Evolutionary conservation across 2,329 filamentous ascomycete species (phyloP), one percentile per base, ranked within the genome.

Genomic region (Sporothrix luriei): DNA sequence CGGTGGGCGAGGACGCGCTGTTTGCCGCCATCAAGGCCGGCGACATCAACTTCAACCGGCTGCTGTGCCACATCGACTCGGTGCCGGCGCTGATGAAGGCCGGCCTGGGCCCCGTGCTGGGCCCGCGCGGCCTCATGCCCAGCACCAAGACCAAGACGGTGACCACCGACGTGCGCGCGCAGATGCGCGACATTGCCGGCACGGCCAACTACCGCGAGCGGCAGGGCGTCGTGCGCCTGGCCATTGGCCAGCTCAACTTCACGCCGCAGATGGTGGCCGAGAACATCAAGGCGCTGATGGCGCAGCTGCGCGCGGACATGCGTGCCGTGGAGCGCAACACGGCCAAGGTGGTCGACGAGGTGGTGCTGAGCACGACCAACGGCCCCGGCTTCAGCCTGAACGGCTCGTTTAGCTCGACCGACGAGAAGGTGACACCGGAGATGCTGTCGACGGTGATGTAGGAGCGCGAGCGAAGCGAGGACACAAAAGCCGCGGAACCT

Each of bases 61-160:
- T 93, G 72, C 88, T 99, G 75, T 97, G 93, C 81, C 94, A 97
- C 79, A 84, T 85, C 66, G 88, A 92, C 75, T 93, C 90, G 74
- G 84, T 95, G 74, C 85, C 86, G 67, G 93, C 91, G 69, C 82
- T 99, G 76, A 91, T 90, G 78, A 94, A 95, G 82, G 90, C 93
- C 48, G 88, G 87, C 0, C 79, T 99, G 73, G 94, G 91, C 73
- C 87, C 90, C 73, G 85, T 97, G 55, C 84, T 99, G 24, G 95
- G 95, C 76, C 95, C 96, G 59, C 90, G 88, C 79, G 94, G 94
- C 2, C 80, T 99, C 76, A 98, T 99, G 95, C 95, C 95, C 6
- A 96, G 88, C 78, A 82, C 86, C 71, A 97, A 97, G 84, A 88
- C 88, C 72, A 93, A 93, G 73, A 98, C 95, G 0, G 91, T 99